These are phyloP conservation scores for Phialocephala subalpina DNA, from an alignment of 2,329 filamentous ascomycete genomes.

Conservation along the genomic window DNA sequence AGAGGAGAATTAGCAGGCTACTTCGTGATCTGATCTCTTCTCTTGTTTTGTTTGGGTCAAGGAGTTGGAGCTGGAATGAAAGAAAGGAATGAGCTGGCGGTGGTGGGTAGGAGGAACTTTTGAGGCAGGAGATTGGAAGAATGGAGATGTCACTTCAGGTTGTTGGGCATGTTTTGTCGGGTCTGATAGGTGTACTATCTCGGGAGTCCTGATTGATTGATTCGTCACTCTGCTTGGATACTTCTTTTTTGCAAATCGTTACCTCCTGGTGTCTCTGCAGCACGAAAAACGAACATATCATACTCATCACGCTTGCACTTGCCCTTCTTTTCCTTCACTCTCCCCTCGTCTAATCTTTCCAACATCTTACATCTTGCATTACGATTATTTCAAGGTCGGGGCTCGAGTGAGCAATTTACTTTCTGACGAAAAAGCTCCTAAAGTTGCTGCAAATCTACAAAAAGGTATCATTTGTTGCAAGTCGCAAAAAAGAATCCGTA, in stretches of 20 bases:
- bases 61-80: background rate
- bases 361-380: background rate
- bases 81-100: no score
- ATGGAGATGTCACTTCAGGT: background rate
- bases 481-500: constrained; percentile 11
- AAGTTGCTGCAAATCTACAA: background rate
- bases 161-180: background rate
- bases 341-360: background rate
- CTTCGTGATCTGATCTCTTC: background rate
- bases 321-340: background rate
- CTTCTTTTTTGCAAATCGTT: background rate
- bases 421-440: background rate
- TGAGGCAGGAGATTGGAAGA: background rate
- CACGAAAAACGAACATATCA: background rate
- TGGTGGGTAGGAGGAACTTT: background rate
- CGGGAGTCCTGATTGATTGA: background rate
- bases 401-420: no score
- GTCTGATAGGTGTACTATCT: background rate
- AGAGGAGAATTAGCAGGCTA: background rate
- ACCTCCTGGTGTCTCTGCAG: background rate
- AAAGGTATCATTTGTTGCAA: constrained; percentile 16
- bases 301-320: background rate
- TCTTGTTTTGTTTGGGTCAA: no score
- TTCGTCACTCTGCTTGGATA: no score
- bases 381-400: no score